phyloP scores from a whole-genome alignment of 2,329 filamentous ascomycete genomes.

The Rutstroemia sp. region DNA sequence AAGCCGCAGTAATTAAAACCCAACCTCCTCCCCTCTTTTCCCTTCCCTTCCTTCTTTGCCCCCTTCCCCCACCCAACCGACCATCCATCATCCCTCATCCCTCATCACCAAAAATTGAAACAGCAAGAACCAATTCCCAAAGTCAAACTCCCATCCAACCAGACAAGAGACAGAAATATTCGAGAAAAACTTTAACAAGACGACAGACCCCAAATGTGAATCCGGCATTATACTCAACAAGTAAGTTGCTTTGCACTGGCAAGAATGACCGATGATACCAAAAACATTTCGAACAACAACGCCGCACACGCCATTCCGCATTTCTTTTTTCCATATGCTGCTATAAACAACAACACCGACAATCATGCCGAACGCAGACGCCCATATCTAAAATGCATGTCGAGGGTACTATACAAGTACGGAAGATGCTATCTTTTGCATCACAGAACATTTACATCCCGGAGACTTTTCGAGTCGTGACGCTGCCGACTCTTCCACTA shows the following conservation, averaged over 20 bases:
- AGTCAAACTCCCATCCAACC: neutral
- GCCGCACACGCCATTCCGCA: constrained; percentile 5
- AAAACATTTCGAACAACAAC: constrained; percentile 1
- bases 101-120: neutral
- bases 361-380: constrained; percentile 2
- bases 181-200: neutral
- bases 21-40: neutral
- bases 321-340: constrained; percentile 6
- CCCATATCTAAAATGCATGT: constrained; percentile 11
- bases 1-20: neutral
- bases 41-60: neutral
- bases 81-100: neutral
- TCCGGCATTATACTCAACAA: constrained; percentile 6
- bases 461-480: constrained; percentile 34
- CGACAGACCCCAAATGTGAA: neutral
- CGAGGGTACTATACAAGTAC: constrained; percentile 22
- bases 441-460: constrained; percentile 21
- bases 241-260: constrained; percentile 5
- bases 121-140: neutral
- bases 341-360: neutral
- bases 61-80: neutral
- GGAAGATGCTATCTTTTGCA: constrained; percentile 17
- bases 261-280: neutral
- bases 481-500: constrained; percentile 56
- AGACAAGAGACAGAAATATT: constrained; percentile 5